Base-by-base conservation (phyloP, 2,329 filamentous ascomycete species). In the Penicillium hordei region DNA sequence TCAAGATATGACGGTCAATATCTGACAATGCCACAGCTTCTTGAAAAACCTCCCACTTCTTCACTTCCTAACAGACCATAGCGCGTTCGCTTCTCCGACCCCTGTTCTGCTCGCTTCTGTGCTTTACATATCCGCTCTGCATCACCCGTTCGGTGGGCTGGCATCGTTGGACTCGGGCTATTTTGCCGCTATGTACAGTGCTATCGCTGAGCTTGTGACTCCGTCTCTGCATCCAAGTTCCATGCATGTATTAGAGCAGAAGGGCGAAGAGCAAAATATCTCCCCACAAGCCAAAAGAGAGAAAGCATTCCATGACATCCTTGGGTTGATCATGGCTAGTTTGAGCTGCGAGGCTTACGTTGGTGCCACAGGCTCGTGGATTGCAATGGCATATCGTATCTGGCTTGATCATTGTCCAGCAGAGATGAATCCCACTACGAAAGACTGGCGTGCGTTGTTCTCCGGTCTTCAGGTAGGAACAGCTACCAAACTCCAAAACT, bases 311-410 rank as follows among this genome's bases (percentile, higher is more conserved):
- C 64, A 69, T 15, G 59, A 71, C 25, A 70, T 70, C 9, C 63
- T 70, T 13, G 68, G 68, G 7, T 52, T 71, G 9, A 64, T 71
- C 8, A 70, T 71, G 68, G 68, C 68, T 17, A 70, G 67, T 39
- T 53, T 71, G n/a, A 65, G 68, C 48, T 71, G 66, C 6, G 68
- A 71, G 48, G 68, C 66, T 9, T 69, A 67, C 45, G 58, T 70
- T 15, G 60, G 65, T 38, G 58, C 66, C 0, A 70, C 68, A 9
- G 68, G 65, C 4, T 63, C 61, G n/a, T 71, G 68, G 68, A 71
- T 71, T 44, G 67, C 68, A 29, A 63, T 69, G 44, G 68, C 65
- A 1, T 71, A 71, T 42, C 66, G 68, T 23, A 61, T 71, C 10
- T 63, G 68, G 60, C 60, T 71, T 3, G 67, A 71, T 36, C 56